phyloP scores from a whole-genome alignment of 768 basidiomycete species.

The Panellus pusillus region DNA sequence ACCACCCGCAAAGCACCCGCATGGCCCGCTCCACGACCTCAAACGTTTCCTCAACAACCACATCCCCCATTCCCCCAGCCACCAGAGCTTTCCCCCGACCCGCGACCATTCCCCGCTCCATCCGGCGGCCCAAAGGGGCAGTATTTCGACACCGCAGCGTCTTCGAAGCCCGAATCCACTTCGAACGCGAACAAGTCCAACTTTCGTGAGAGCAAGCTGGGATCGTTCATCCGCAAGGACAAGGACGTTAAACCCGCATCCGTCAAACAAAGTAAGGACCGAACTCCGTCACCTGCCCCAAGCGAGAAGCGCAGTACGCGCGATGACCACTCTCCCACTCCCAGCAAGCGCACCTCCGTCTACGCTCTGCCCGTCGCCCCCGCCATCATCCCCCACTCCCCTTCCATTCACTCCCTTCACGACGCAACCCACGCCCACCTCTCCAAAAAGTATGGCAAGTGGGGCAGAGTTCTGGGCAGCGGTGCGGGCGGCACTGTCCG shows the following conservation, averaged over 20 bases:
- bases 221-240: conserved; percentile 31
- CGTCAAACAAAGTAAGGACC: conserved; percentile 46
- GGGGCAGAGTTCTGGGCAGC: conserved; percentile 92
- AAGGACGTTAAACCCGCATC: conserved; percentile 21
- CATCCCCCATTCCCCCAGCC: conserved; percentile 58
- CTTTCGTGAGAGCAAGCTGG: conserved; percentile 22
- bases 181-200: conserved; percentile 2
- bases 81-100: conserved; percentile 28
- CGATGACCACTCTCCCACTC: conserved; percentile 20
- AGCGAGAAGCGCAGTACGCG: conserved; percentile 22
- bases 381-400: conserved; percentile 25
- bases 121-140: background rate
- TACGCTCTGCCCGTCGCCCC: conserved; percentile 25
- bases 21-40: conserved; percentile 86
- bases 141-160: conserved; percentile 14
- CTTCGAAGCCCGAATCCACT: conserved; percentile 2
- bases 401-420: conserved; percentile 59
- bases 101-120: conserved; percentile 7
- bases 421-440: conserved; percentile 88
- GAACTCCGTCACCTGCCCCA: conserved; percentile 38
- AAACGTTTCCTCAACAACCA: conserved; percentile 95
- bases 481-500: conserved; percentile 99
- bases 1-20: conserved; percentile 28
- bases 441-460: conserved; percentile 99
- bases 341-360: conserved; percentile 27